phyloP scores from a whole-genome alignment of 2,329 filamentous ascomycete species.

The Oidium heveae region DNA sequence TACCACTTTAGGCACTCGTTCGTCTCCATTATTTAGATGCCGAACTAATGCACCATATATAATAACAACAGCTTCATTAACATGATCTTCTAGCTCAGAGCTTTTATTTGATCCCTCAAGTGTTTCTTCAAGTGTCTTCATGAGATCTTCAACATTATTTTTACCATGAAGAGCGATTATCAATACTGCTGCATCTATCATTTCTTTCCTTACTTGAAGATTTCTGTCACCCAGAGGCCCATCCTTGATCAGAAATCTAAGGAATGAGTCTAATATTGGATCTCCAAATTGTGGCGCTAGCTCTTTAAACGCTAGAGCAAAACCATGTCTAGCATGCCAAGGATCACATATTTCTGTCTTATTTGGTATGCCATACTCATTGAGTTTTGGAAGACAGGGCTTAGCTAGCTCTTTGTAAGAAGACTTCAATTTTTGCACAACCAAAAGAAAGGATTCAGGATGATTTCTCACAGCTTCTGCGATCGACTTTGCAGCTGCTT shows the following conservation, averaged over 20 bases:
- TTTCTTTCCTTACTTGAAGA: slow-evolving; percentile 53
- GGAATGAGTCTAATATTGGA: slow-evolving; percentile 46
- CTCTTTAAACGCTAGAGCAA: slow-evolving; percentile 68
- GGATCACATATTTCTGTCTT: slow-evolving; percentile 72
- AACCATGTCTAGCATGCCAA: slow-evolving; percentile 77
- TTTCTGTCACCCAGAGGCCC: slow-evolving; percentile 74
- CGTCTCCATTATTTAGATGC: slow-evolving; percentile 64
- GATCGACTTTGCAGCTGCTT: slow-evolving; percentile 59
- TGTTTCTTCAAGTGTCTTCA: slow-evolving; percentile 73
- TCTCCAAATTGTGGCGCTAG: slow-evolving; percentile 45
- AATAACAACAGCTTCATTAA: slow-evolving; percentile 93
- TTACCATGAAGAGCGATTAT: slow-evolving; percentile 66
- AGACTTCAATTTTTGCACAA: slow-evolving; percentile 39
- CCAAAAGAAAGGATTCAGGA: slow-evolving; percentile 29
- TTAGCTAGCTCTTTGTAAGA: slow-evolving; percentile 61
- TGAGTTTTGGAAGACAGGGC: slow-evolving; percentile 57
- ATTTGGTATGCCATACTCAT: slow-evolving; percentile 83
- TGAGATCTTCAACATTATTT: slow-evolving; percentile 61
- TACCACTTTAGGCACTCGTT: slow-evolving; percentile 69
- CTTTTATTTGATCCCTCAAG: slow-evolving; percentile 68
- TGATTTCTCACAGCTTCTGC: slow-evolving; percentile 45
- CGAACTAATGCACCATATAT: slow-evolving; percentile 85
- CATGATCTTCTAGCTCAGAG: slow-evolving; percentile 58
- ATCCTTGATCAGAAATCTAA: slow-evolving; percentile 62
- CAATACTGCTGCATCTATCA: slow-evolving; percentile 70